Evolutionary conservation across 2,329 filamentous ascomycete species (phyloP).

Genomic region (Neonectria magnoliae): DNA sequence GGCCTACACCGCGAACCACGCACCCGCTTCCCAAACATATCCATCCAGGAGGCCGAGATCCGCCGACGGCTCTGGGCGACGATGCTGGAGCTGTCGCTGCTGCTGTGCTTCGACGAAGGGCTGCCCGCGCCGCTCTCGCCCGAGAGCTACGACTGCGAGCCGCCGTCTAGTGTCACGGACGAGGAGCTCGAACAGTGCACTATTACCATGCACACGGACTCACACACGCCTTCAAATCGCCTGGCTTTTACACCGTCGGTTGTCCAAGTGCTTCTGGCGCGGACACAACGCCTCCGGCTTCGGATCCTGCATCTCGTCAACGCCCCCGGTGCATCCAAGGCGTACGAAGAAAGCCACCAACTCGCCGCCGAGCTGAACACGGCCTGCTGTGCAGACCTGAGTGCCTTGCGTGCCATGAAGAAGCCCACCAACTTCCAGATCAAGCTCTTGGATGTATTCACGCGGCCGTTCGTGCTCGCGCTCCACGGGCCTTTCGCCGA

Average conservation of each 20-base stretch:
- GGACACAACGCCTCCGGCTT: constrained; percentile 29
- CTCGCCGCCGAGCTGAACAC: constrained; percentile 19
- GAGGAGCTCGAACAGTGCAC: constrained; percentile 5
- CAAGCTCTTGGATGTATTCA: constrained; percentile 26
- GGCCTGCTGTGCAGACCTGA: constrained; percentile 1
- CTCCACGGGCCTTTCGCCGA: constrained; percentile 58
- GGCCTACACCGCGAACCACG: constrained; percentile 61
- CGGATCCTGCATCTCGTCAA: constrained; percentile 24
- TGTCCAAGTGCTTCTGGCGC: constrained; percentile 19
- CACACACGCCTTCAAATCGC: neutral
- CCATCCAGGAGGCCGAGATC: constrained; percentile 54
- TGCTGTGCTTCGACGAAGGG: constrained; percentile 56
- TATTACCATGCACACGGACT: neutral
- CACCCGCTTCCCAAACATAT: constrained; percentile 51
- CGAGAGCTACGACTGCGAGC: constrained; percentile 56
- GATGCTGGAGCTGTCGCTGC: constrained; percentile 57
- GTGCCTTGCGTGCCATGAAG: neutral
- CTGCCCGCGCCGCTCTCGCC: constrained; percentile 54
- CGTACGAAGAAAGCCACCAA: constrained; percentile 20
- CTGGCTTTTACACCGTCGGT: constrained; percentile 9
- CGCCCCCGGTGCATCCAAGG: constrained; percentile 18
- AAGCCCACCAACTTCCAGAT: constrained; percentile 23
- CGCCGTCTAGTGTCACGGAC: constrained; percentile 47
- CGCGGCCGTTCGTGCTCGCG: constrained; percentile 44
- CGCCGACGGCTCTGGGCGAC: constrained; percentile 60